phyloP scores from a whole-genome alignment of 306 rosid genomes.

The Alnus rubra region DNA sequence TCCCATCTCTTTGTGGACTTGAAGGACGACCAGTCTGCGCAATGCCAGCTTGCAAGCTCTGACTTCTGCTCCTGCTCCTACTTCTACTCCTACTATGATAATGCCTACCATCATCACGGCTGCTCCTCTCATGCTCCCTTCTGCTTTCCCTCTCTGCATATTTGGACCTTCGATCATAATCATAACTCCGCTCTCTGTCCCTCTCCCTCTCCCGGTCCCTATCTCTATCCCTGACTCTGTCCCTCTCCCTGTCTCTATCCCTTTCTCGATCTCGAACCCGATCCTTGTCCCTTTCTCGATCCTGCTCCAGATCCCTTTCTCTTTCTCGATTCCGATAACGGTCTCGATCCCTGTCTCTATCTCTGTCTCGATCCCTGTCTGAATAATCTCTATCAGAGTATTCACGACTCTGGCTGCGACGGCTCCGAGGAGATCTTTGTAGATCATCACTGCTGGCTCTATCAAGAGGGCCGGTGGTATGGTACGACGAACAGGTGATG shows the following conservation, averaged over 20 bases:
- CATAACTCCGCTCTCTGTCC: conserved; percentile 54
- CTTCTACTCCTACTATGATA: conserved; percentile 61
- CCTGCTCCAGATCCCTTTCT: conserved; percentile 34
- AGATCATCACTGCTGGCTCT: conserved; percentile 58
- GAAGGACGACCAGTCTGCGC: conserved; percentile 35
- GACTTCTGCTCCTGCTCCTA: conserved; percentile 74
- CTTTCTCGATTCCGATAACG: conserved; percentile 23
- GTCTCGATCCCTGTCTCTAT: conserved; percentile 36
- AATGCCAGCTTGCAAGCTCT: conserved; percentile 60
- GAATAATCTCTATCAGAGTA: conserved; percentile 59
- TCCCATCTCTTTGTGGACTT: conserved; percentile 62
- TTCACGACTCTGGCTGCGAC: conserved; percentile 73
- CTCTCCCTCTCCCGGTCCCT: conserved; percentile 39
- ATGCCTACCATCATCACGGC: conserved; percentile 51
- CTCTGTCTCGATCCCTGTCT: conserved; percentile 43
- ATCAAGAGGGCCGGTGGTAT: conserved; percentile 53
- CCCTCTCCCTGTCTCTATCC: conserved; percentile 47
- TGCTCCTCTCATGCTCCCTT: conserved; percentile 57
- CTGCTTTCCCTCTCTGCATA: conserved; percentile 63
- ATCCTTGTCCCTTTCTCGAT: conserved; percentile 42
- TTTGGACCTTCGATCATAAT: conserved; percentile 58
- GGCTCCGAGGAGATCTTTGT: conserved; percentile 53
- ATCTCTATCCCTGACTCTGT: conserved; percentile 33
- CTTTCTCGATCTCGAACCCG: conserved; percentile 42
- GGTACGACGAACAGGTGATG: conserved; percentile 92